Evolutionary conservation across 306 rosid species (phyloP).

Genomic region (Cajanus cajan): DNA sequence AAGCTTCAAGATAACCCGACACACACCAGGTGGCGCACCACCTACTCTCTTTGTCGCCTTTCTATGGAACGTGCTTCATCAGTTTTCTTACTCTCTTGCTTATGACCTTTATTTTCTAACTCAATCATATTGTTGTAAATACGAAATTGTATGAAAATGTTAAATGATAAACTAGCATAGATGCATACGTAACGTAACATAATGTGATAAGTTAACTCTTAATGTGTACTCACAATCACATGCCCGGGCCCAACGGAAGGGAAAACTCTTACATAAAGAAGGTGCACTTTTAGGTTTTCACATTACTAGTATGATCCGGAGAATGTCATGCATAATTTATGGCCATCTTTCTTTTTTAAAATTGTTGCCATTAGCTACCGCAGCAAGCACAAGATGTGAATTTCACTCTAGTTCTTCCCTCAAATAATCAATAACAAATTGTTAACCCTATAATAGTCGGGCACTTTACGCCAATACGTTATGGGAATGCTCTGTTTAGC

Average conservation of each 20-base stretch:
- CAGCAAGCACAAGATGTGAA: not conserved
- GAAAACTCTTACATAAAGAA: not conserved
- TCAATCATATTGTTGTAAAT: not conserved
- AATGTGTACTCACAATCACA: too few relatives aligned
- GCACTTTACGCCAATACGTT: too few relatives aligned
- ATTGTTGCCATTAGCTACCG: slow-evolving; percentile 21
- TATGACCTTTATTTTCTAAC: not conserved
- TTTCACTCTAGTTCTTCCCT: not conserved
- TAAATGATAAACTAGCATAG: not conserved
- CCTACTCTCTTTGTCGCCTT: slow-evolving; percentile 1
- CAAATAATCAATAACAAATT: not conserved
- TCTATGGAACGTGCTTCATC: slow-evolving; percentile 8
- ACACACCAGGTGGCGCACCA: slow-evolving; percentile 12
- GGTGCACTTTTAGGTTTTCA: slow-evolving; percentile 19
- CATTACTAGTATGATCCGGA: slow-evolving; percentile 1
- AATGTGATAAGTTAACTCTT: not conserved
- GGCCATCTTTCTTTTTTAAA: slow-evolving; percentile 5
- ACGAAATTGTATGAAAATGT: not conserved
- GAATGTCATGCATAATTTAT: slow-evolving; percentile 25
- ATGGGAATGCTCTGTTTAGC: too few relatives aligned
- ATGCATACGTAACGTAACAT: not conserved
- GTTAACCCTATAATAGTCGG: too few relatives aligned
- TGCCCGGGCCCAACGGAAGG: too few relatives aligned
- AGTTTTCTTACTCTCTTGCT: not conserved
- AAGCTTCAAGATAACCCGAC: slow-evolving; percentile 35